Evolutionary conservation across 805 yeast species (phyloP), one percentile per base, ranked within the genome.

Genomic region (Candida tibetensis): DNA sequence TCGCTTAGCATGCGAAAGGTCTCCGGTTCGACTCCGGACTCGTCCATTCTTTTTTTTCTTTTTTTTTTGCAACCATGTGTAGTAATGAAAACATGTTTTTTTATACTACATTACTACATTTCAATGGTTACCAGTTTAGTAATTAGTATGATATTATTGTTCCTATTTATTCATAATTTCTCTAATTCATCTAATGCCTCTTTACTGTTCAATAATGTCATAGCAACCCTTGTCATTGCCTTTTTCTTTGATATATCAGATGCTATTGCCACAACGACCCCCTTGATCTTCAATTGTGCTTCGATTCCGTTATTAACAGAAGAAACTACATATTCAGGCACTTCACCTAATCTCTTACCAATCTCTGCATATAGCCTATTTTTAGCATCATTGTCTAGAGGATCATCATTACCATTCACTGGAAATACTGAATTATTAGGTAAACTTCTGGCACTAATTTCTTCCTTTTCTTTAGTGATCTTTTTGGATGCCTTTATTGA

Each of bases 1-100:
- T 28, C 31, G 31, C 31, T 28, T 28, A 28, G 31, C 31, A 28
- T 28, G 31, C 31, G 31, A 28, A 28, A 28, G 31, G 31, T 28
- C 31, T 28, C 31, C 31, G 31, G 31, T 28, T 28, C 83, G 79
- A 77, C 72, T 77, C 82, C 82, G 76, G 77, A 74, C 81, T 77
- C 79, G 82, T 77, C 82, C 82, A 77, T 40, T 60, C 42, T 42
- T 58, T 63, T 66, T 55, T 51, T 39, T 34, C 26, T 36, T 30
- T 32, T 3, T 7, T 27, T 10, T 5, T 27, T 6, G 14, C 6
- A 6, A 27, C 29, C 29, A 27, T 27, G n/a, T n/a, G n/a, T n/a
- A n/a, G n/a, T n/a, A n/a, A n/a, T n/a, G n/a, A n/a, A n/a, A n/a
- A n/a, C n/a, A n/a, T n/a, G n/a, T 27, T 10, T 27, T 27, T 27